Evolutionary conservation across 2,329 filamentous ascomycete species (phyloP), one percentile per base, ranked within the genome.

Genomic region (Monilinia fructicola): DNA sequence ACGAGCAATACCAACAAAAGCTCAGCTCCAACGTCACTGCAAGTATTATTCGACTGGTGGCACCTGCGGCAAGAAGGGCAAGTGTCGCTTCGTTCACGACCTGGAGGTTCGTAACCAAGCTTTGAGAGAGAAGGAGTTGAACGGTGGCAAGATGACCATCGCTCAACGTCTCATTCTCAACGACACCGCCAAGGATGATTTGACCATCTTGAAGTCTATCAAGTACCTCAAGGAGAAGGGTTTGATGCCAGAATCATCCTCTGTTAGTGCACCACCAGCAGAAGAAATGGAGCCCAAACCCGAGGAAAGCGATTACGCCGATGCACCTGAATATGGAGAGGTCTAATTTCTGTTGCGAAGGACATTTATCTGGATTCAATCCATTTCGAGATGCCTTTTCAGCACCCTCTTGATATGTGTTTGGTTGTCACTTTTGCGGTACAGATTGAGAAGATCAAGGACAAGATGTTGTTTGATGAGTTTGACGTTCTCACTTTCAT

Each of bases 61-160:
- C 68, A 87, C 82, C 67, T 90, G 87, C 78, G 87, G 87, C 63
- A 90, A 90, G 82, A 88, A 88, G 83, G 85, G 86, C 85, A 89
- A 89, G 86, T 90, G 87, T 81, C 87, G 87, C 78, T 90, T 90
- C 78, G 85, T 88, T 70, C 87, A 90, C 76, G 87, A 90, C 75
- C 82, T 83, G 23, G 83, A 84, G 69, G 84, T 87, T 67, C 82
- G 87, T 71, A 85, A 87, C 73, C 85, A 85, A 70, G 87, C 87
- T 67, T 80, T 89, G 59, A 84, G 82, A 73, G 87, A 89, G 75
- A 84, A 86, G 67, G 86, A 87, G 72, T 81, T 82, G 73, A 89
- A 89, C 72, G 85, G 87, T 68, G 87, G 87, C 56, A 84, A 85
- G 61, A 83, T 89, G 78, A 89, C 87, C 5, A 82, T 89, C 65